Evolutionary conservation across 2,329 filamentous ascomycete species (phyloP).

Genomic region (Neofusicoccum umdonicola): DNA sequence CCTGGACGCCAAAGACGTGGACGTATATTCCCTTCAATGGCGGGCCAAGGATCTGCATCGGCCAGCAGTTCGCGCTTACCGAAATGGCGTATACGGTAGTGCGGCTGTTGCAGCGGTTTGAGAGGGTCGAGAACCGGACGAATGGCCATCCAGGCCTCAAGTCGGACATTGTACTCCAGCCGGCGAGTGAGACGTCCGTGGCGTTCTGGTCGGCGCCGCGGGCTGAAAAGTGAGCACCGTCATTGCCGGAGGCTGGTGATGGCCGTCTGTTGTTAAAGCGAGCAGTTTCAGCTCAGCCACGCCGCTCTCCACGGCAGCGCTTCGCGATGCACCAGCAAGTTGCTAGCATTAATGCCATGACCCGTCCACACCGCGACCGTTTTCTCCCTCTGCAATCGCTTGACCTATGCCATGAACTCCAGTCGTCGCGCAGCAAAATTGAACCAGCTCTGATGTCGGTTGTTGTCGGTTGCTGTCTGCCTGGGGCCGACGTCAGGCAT

Average conservation of each 20-base stretch:
- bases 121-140: constrained; percentile 37
- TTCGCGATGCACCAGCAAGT: not conserved
- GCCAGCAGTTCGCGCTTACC: constrained; percentile 51
- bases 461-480: not conserved
- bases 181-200: constrained; percentile 40
- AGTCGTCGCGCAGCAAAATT: not conserved
- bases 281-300: not conserved
- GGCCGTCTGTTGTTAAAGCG: not conserved
- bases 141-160: constrained; percentile 39
- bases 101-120: constrained; percentile 45
- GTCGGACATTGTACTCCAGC: constrained; percentile 50
- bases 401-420: not conserved
- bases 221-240: not conserved
- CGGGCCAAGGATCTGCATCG: constrained; percentile 50
- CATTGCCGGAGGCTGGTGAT: not conserved
- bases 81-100: constrained; percentile 51
- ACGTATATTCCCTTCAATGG: constrained; percentile 48
- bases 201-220: constrained; percentile 29
- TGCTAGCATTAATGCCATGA: not conserved
- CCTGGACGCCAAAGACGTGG: constrained; percentile 51
- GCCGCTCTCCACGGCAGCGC: not conserved
- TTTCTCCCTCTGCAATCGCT: not conserved
- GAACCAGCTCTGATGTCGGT: too few relatives aligned
- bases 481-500: not conserved
- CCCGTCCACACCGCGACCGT: not conserved